Evolutionary conservation across 208 protist genomes (phyloP), one percentile per base, ranked within the genome.

Genomic region (Borovskyia barvae): DNA sequence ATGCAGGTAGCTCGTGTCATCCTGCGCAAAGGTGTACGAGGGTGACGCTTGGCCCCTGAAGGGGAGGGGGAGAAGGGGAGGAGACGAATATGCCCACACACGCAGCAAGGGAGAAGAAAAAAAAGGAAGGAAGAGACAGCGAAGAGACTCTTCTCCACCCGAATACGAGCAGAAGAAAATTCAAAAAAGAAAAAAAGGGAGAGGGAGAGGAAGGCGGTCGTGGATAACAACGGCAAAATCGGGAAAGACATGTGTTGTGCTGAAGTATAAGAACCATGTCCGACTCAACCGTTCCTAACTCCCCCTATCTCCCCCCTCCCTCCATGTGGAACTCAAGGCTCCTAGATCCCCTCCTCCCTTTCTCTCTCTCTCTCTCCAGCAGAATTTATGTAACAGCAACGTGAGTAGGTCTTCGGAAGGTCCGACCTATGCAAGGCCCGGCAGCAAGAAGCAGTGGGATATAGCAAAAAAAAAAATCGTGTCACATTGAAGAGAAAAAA

Each of bases 141-240:
- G n/a, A n/a, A n/a, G n/a, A n/a, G n/a, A n/a, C n/a, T n/a, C n/a
- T n/a, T n/a, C n/a, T n/a, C n/a, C n/a, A 22, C 3, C 39, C 32
- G 15, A 20, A 47, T 37, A 58, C 24, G 39, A 52, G 47, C 24
- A 20, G 26, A 67, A 40, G 25, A 50, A 28, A 32, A 28, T 28
- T 45, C n/a, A 8, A 0, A 36, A 28, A 43, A 45, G 2, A 19
- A 50, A 48, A 42, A 48, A 22, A 64, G 33, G 56, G n/a, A 57
- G n/a, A 49, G 19, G 6, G 36, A 55, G 9, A 43, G 33, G 14
- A 42, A 39, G 28, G 19, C 11, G 17, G 32, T 14, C n/a, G 12
- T 37, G n/a, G 30, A 42, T 24, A 15, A 49, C 25, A 36, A 48
- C 5, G 24, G 15, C 37, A 15, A 9, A n/a, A n/a, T n/a, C n/a